Base-by-base conservation (phyloP, 2,329 filamentous ascomycete species). In the Xylaria sp. region DNA sequence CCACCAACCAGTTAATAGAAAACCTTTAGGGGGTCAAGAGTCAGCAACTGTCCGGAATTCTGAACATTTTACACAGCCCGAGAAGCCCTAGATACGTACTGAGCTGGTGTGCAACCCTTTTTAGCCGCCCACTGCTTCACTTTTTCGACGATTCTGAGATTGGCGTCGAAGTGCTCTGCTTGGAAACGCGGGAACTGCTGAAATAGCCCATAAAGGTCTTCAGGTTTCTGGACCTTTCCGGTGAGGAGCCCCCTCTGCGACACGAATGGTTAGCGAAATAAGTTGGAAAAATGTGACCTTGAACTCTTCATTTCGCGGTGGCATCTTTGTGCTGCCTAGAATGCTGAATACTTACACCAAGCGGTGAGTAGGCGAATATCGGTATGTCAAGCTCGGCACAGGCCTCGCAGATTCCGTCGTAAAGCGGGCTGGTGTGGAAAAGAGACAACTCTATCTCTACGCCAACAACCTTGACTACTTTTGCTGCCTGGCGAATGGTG, bases 371-470 rank as follows among this genome's bases (percentile, higher is more conserved):
- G 0, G 81, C 82, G 5, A 85, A 72, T 41, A 87, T 78, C 0
- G 84, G 81, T 43, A 88, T 87, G 9, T 76, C 77, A 3, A 84
- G 73, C 68, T 87, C 82, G 1, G 62, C 69, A 60, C 78, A 80
- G 1, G 74, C 67, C 7, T 68, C 67, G 5, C 72, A 72, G 37
- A 79, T 68, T 1, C 77, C 74, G 27, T 74, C 68, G 15, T 63
- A 60, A 25, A 72, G 62, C n/a, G 70, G 67, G 10, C 74, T 71
- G 6, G 68, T 72, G 8, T 64, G 7, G 65, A 70, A 76, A 19
- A 76, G 66, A 9, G 71, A 74, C 27, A 76, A 67, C 54, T 79
- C 77, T 17, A 75, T 66, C 58, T 78, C 76, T 2, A 76, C 72
- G 13, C 65, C 68, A 4, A 68, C 67, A 27, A 78, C 73, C 8